Evolutionary conservation across 2,329 filamentous ascomycete species (phyloP), one percentile per base, ranked within the genome.

Genomic region (Colletotrichum kahawae): DNA sequence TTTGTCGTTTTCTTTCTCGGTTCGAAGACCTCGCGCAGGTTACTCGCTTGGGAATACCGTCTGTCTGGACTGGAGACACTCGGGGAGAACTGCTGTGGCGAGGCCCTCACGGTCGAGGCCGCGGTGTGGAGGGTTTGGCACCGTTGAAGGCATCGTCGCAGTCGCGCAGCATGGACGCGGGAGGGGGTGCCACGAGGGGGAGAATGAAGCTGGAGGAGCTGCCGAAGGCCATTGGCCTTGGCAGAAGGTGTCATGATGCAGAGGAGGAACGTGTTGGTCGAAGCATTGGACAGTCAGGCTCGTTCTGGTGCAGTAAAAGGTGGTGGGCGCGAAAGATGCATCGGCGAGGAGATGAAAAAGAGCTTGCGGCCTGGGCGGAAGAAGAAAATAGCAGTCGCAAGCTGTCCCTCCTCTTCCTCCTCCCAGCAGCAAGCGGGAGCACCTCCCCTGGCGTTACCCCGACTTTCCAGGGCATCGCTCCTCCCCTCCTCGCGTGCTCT

Each of bases 151-250:
- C 79, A 77, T 76, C 78, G 78, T 72, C 76, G 72, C 54, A 81
- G 76, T 56, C 79, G 79, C 56, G 76, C 59, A 60, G 75, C 77
- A 59, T 81, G 34, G 51, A 82, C 75, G 36, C 80, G 78, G 51
- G 80, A 81, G 29, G 78, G 68, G 2, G 78, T 81, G 71, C 82
- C 78, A 70, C 72, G 79, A 7, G 80, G 63, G 59, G 60, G 78
- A 7, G 79, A 69, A 9, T 36, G 73, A 62, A 71, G 77, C 66
- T 78, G 76, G n/a, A 82, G 71, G 43, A 77, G 51, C 54, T 68
- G 74, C 38, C 78, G 79, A 74, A 77, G 70, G 67, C 80, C 78
- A 65, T 78, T 70, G 74, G 77, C 77, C 75, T 81, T 77, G 18
- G 77, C 77, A 48, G 73, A 72, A 59, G 72, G 12, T 70, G 73